Base-by-base conservation (phyloP, 1,284 basidiomycete genomes). In the Boletus subluridellus region DNA sequence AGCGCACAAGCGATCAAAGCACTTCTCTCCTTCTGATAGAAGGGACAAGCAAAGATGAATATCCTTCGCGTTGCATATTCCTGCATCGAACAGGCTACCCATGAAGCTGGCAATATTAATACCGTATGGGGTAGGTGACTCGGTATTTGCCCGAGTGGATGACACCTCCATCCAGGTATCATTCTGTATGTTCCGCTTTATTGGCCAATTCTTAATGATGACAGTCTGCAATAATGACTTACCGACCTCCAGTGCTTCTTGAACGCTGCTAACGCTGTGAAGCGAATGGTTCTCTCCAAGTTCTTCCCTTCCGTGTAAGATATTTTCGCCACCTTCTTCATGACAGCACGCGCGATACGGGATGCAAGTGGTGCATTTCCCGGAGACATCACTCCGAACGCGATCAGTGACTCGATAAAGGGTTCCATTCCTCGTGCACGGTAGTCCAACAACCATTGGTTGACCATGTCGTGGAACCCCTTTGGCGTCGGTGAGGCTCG, bases 91-190 rank as follows among this genome's bases (percentile, higher is more conserved):
- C 38, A 76, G 55, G 24, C 73, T 64, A 7, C 74, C 74, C 28
- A 75, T 54, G 52, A 76, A 64, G 15, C 63, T 66, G 14, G 74
- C 70, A 24, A 71, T 65, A 34, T 74, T 70, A n/a, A 74, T 59
- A 6, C 65, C 63, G 30, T 60, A 51, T 24, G 62, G 55, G 0
- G 51, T 61, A 42, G 62, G 52, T 47, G 59, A 49, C 49, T 11
- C 45, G 35, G 45, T 47, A 15, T 52, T 17, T 5, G 15, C 4
- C 4, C 26, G 39, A 21, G 55, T 51, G 11, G 60, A 42, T 21
- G 60, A n/a, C 35, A 42, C 53, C 5, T 35, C 37, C 30, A 4
- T 41, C 59, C 63, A 55, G 39, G 53, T n/a, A 14, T 62, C 55
- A 21, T 62, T 41, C 73, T 73, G 39, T 41, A 55, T 32, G 11